Evolutionary conservation across 352 stramenopile species (phyloP), one percentile per base, ranked within the genome.

Genomic region (Globisporangium ultimum): DNA sequence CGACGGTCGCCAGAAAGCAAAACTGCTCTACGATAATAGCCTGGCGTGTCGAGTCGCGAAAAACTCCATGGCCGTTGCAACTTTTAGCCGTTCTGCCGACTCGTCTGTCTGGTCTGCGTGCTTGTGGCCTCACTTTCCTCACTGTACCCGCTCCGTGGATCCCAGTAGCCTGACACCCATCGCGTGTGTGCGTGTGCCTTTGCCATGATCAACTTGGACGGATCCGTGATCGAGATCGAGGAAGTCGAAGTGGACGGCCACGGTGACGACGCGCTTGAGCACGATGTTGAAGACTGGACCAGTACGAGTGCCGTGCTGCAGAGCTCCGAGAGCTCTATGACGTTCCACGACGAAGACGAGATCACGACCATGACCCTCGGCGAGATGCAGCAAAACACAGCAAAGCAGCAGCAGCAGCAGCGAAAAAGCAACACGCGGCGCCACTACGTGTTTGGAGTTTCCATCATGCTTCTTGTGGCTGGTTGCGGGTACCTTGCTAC

Each of bases 281-380:
- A 45, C 41, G 58, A 63, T 24, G 43, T 63, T 21, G 58, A 58
- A 38, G 58, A 63, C 20, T 13, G 56, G 48, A 46, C 57, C n/a
- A 45, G 15, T 18, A 22, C 24, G 12, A 57, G 57, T 18, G 46
- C 49, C 17, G 53, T 63, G 40, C 43, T 63, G 57, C 57, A 53
- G 28, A 58, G 57, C 57, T 53, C 48, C 49, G 57, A 46, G 49
- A 48, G 57, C 41, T 41, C 57, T 10, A 32, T 45, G 4, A 58
- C 42, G 4, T 2, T 58, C 18, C n/a, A 53, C 32, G 58, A 63
- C 28, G 50, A 58, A 24, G 49, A 63, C 14, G 57, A 63, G 14
- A 45, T 45, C 32, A 53, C 42, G n/a, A 20, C 2, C 21, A n/a
- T 9, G 55, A 34, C 28, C 28, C 5, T 36, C 28, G 28, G 28